These are phyloP conservation scores for Sphagnum contortum DNA, from an alignment of 225 moss, liverwort and hornwort genomes.

Conservation along the genomic window DNA sequence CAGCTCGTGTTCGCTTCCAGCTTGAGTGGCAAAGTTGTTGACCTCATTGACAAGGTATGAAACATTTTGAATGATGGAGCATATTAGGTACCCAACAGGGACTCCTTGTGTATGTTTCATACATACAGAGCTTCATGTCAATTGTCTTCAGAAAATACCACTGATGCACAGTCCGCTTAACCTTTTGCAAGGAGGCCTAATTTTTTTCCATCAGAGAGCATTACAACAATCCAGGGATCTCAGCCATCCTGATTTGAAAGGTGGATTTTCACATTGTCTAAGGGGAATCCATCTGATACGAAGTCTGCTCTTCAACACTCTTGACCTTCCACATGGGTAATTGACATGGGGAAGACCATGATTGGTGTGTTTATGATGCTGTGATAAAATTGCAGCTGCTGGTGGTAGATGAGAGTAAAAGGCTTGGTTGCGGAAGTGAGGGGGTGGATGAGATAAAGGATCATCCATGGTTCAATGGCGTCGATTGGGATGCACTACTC, in stretches of 20 bases:
- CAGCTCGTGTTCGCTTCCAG: conserved; percentile 34
- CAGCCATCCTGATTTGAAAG: no score
- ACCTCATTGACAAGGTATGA: conserved; percentile 38
- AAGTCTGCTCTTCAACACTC: no score
- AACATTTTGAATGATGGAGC: no score
- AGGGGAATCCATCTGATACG: no score
- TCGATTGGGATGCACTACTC: conserved; percentile 1
- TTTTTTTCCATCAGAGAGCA: neutral
- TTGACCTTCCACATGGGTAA: no score
- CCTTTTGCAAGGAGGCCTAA: neutral
- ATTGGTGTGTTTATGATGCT: no score
- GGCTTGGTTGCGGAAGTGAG: neutral
- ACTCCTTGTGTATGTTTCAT: neutral
- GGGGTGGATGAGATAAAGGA: neutral
- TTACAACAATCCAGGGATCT: no score
- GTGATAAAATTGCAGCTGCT: neutral
- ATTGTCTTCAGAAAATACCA: neutral
- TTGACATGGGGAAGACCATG: no score
- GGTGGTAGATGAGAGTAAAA: conserved; percentile 2
- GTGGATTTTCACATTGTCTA: no score
- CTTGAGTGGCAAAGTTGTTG: conserved; percentile 31
- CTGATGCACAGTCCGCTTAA: neutral
- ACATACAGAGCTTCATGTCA: neutral
- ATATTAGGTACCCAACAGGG: no score
- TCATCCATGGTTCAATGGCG: conserved; percentile 3